Percentiles rank a stretch among this genome's conserved stretches.
phyloP scores from a whole-genome alignment of 2,329 filamentous ascomycete species.

The Fusarium sp. region DNA sequence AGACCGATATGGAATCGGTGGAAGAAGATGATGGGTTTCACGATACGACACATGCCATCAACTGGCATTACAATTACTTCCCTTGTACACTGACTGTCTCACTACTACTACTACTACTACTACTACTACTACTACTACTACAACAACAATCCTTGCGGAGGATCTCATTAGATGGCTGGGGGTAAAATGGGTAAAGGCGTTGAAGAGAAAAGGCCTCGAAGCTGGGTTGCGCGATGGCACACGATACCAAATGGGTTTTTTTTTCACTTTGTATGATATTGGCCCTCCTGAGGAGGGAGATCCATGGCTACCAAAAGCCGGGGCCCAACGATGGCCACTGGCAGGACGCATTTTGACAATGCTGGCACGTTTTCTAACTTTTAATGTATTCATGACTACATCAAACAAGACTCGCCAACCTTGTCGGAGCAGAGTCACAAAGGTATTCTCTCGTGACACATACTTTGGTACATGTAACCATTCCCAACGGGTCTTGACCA shows the following conservation, averaged over 20 bases:
- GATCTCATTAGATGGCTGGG: not conserved
- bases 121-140: not conserved
- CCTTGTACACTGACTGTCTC: constrained; percentile 1
- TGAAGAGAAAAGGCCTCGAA: not conserved
- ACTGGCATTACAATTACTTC: not conserved
- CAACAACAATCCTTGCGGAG: not conserved
- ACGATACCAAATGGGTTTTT: constrained; percentile 10
- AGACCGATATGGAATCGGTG: constrained; percentile 25
- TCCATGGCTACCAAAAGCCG: not conserved
- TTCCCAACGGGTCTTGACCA: not conserved
- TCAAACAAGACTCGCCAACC: not conserved
- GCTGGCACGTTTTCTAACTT: not conserved
- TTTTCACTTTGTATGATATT: constrained; percentile 8
- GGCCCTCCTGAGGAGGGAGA: not conserved
- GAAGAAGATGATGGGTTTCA: constrained; percentile 14
- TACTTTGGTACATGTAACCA: not conserved
- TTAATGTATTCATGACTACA: constrained; percentile 24
- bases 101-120: not conserved
- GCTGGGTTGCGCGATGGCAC: not conserved
- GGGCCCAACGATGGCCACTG: not conserved
- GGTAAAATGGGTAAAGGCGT: constrained; percentile 13
- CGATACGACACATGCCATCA: constrained; percentile 10
- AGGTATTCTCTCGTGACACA: not conserved
- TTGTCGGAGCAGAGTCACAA: not conserved
- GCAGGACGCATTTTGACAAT: constrained; percentile 16